phyloP scores from a whole-genome alignment of 2,329 filamentous ascomycete genomes.

The Aspergillus latus region DNA sequence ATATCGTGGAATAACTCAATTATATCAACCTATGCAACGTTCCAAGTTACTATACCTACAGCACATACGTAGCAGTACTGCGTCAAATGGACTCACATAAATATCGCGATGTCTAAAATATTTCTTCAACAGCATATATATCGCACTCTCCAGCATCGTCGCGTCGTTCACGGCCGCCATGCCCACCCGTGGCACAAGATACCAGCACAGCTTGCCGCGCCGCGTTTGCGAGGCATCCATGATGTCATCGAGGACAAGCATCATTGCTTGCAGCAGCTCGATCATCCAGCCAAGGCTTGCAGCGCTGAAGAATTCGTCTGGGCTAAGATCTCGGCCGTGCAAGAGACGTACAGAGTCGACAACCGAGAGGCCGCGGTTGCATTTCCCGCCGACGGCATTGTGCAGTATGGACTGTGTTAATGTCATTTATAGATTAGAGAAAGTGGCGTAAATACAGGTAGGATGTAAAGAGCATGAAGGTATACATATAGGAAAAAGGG shows the following conservation, averaged over 20 bases:
- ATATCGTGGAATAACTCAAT: conserved; percentile 96
- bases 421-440: too few relatives aligned
- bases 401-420: too few relatives aligned
- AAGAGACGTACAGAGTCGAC: conserved; percentile 86
- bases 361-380: conserved; percentile 97
- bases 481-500: too few relatives aligned
- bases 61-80: too few relatives aligned
- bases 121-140: conserved; percentile 93
- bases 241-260: conserved; percentile 97
- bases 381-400: conserved; percentile 93
- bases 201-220: conserved; percentile 94
- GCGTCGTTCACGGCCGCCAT: conserved; percentile 98
- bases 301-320: conserved; percentile 83
- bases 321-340: conserved; percentile 62
- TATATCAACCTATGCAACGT: conserved; percentile 85
- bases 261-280: conserved; percentile 97
- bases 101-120: conserved; percentile 64
- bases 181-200: conserved; percentile 75
- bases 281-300: conserved; percentile 95
- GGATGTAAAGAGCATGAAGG: too few relatives aligned
- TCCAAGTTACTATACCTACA: conserved; percentile 42
- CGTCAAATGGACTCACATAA: too few relatives aligned
- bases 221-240: conserved; percentile 97
- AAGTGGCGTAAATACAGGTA: too few relatives aligned
- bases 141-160: conserved; percentile 82